Conservation (phyloP, 345 rosid genomes). For the Corymbia maculata region DNA sequence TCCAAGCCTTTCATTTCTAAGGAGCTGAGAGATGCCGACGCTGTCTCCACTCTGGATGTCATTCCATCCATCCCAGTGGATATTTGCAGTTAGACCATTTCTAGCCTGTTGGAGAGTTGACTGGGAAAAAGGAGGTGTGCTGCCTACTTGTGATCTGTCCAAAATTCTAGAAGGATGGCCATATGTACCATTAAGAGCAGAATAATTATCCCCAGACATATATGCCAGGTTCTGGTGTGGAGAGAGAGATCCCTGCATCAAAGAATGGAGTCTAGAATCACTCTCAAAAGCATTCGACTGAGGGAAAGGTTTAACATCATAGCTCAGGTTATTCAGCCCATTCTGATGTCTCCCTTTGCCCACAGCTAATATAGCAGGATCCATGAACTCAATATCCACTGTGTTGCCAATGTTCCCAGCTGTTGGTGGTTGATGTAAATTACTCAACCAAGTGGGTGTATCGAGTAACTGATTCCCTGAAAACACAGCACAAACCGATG, state of each 20-base stretch:
- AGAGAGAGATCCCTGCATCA: slow-evolving; percentile 24
- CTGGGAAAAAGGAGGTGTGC: slow-evolving; percentile 13
- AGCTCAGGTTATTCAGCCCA: slow-evolving; percentile 11
- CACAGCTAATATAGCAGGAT: slow-evolving; percentile 41
- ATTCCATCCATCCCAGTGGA: slow-evolving; percentile 37
- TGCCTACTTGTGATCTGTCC: slow-evolving; percentile 14
- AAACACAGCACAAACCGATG: not conserved
- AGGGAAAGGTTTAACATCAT: slow-evolving; percentile 16
- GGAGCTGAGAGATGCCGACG: slow-evolving; percentile 16
- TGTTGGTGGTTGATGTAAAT: not conserved
- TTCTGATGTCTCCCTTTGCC: slow-evolving; percentile 20
- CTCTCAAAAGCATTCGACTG: slow-evolving; percentile 14
- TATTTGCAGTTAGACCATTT: slow-evolving; percentile 15
- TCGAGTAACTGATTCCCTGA: slow-evolving; percentile 24
- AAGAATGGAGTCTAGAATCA: slow-evolving; percentile 20
- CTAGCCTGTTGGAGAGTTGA: slow-evolving; percentile 18
- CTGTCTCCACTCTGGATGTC: slow-evolving; percentile 14
- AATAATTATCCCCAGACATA: slow-evolving; percentile 19
- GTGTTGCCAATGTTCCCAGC: slow-evolving; percentile 9
- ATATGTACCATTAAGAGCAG: slow-evolving; percentile 15
- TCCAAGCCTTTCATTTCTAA: slow-evolving; percentile 21
- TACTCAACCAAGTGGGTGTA: slow-evolving; percentile 1
- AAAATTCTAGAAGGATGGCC: slow-evolving; percentile 11
- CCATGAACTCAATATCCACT: slow-evolving; percentile 26
- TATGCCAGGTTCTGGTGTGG: slow-evolving; percentile 19